Conservation (phyloP, 2,329 filamentous ascomycete species). For the Calonectria pseudoturangicola region DNA sequence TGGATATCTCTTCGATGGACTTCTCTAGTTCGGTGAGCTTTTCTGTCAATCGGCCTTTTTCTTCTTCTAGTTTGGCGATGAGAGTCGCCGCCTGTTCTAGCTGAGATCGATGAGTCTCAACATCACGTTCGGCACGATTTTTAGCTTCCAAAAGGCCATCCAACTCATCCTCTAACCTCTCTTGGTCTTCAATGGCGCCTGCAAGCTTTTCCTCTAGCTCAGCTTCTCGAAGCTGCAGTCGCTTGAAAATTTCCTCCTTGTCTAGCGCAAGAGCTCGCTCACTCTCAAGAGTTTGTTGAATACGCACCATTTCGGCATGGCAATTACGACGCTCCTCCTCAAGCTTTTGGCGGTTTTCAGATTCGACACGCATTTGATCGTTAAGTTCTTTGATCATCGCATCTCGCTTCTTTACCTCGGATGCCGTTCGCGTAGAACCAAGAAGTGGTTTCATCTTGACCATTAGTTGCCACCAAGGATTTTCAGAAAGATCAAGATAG, state of each 20-base stretch:
- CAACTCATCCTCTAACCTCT: conserved; percentile 93
- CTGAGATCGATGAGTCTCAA: conserved; percentile 85
- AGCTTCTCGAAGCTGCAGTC: conserved; percentile 92
- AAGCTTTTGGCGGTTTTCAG: conserved; percentile 83
- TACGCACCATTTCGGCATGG: conserved; percentile 89
- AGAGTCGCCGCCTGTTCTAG: conserved; percentile 93
- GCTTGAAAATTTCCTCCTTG: conserved; percentile 99
- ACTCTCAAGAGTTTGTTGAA: conserved; percentile 95
- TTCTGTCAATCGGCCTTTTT: conserved; percentile 84
- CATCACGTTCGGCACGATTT: conserved; percentile 89
- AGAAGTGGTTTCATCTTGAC: conserved; percentile 96
- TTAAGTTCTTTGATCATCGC: conserved; percentile 93
- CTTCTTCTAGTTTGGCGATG: conserved; percentile 88
- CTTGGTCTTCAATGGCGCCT: conserved; percentile 94
- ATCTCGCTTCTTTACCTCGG: conserved; percentile 95
- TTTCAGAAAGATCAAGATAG: conserved; percentile 91
- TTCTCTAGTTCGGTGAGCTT: conserved; percentile 82
- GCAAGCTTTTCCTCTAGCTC: conserved; percentile 95
- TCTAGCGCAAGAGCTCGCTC: conserved; percentile 96
- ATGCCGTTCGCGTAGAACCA: conserved; percentile 91
- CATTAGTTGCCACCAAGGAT: conserved; percentile 98
- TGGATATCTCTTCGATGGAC: conserved; percentile 82
- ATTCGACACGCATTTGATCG: conserved; percentile 86
- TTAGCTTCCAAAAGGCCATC: conserved; percentile 92
- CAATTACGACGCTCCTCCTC: conserved; percentile 94